Conservation (phyloP, 2,329 filamentous ascomycete species). For the Penicillium sp. region DNA sequence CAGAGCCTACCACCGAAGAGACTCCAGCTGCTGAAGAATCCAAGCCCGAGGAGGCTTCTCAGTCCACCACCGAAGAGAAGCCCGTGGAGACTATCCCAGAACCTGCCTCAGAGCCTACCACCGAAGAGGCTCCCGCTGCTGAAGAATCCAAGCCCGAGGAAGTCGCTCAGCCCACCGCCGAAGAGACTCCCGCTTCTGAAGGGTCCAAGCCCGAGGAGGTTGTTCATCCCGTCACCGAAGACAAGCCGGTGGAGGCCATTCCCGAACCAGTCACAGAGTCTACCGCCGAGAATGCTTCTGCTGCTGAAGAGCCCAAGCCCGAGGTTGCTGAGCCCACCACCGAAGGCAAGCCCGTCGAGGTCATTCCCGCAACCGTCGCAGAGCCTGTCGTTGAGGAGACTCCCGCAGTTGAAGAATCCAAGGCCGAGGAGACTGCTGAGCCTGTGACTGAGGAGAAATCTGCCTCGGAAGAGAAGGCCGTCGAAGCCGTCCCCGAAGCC, state of each 20-base stretch:
- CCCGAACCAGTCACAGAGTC: background rate
- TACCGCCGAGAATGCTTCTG: background rate
- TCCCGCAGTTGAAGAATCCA: slow-evolving; percentile 3
- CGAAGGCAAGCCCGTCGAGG: too few species aligned
- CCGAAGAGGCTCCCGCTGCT: background rate
- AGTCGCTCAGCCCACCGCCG: background rate
- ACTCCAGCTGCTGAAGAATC: too few species aligned
- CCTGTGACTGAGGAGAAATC: background rate
- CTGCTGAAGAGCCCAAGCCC: background rate
- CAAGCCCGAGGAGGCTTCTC: background rate
- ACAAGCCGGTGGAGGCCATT: too few species aligned
- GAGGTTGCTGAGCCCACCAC: too few species aligned
- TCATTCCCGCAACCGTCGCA: slow-evolving; percentile 6
- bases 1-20: too few species aligned
- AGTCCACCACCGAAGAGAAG: background rate
- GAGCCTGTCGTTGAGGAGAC: background rate
- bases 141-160: slow-evolving; percentile 4
- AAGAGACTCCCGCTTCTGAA: too few species aligned
- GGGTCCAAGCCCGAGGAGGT: too few species aligned
- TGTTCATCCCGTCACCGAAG: background rate
- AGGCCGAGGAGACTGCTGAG: slow-evolving; percentile 8
- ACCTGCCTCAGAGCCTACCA: background rate
- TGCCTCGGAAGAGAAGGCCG: background rate
- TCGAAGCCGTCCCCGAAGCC: background rate
- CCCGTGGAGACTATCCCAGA: too few species aligned